phyloP scores from a whole-genome alignment of 1,284 basidiomycete genomes.

The Ceratobasidium papillatum region DNA sequence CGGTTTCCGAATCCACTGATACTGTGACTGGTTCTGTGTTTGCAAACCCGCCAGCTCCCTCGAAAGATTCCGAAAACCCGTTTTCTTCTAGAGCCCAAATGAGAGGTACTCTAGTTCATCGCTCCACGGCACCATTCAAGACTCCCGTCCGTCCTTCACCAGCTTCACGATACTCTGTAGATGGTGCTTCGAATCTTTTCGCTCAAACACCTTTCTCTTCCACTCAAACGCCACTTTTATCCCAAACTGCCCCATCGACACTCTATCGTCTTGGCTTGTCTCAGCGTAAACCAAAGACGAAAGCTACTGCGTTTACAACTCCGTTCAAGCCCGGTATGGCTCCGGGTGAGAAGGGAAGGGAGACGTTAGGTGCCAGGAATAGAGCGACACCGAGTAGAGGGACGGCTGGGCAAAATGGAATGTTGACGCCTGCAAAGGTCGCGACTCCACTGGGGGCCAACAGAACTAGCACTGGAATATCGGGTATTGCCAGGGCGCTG shows the following conservation, averaged over 20 bases:
- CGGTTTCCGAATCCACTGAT: neutral
- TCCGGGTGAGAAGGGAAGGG: constrained; percentile 62
- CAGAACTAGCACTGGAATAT: constrained; percentile 49
- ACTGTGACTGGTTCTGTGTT: neutral
- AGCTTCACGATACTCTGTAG: neutral
- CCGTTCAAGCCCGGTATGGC: constrained; percentile 72
- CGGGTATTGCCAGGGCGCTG: constrained; percentile 19
- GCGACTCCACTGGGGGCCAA: constrained; percentile 42
- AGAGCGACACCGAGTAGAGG: constrained; percentile 51
- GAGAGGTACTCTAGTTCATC: neutral
- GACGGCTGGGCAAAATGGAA: constrained; percentile 26
- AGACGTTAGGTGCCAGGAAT: constrained; percentile 1
- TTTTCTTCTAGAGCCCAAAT: constrained; percentile 20
- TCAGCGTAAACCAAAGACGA: constrained; percentile 29
- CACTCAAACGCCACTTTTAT: neutral
- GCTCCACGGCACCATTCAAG: constrained; percentile 1
- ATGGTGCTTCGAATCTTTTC: neutral
- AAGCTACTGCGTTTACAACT: constrained; percentile 61
- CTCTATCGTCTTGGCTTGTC: constrained; percentile 32
- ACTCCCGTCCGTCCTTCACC: constrained; percentile 13
- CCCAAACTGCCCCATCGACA: constrained; percentile 23
- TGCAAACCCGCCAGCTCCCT: neutral
- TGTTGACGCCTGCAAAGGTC: constrained; percentile 34
- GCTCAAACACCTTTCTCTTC: constrained; percentile 11
- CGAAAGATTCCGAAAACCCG: constrained; percentile 9